Percentiles rank a stretch among this genome's conserved stretches.
These are phyloP conservation scores for Aureobasidium sp. DNA, from an alignment of 2,329 filamentous ascomycete genomes.

Conservation along the genomic window DNA sequence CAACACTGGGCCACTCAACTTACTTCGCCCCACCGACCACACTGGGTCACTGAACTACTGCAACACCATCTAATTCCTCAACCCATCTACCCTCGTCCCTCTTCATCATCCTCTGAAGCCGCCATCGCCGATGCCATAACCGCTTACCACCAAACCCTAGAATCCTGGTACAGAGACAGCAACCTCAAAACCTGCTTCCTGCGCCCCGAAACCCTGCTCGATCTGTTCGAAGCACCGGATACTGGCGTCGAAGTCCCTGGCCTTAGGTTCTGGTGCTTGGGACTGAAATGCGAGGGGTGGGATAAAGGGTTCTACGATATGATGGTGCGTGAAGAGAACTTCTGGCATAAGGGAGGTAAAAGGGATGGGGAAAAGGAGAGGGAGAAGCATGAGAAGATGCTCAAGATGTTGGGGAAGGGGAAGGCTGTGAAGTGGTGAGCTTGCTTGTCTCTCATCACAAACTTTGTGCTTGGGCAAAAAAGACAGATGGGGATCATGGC, in stretches of 20 bases:
- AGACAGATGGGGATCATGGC: too few species aligned
- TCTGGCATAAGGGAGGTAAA: background rate
- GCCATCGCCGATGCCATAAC: background rate
- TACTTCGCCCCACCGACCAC: conserved; percentile 28
- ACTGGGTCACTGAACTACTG: conserved; percentile 37
- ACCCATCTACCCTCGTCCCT: conserved; percentile 35
- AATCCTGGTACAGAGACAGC: conserved; percentile 36
- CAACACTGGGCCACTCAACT: conserved; percentile 36
- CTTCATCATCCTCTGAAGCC: background rate
- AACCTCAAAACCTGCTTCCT: conserved; percentile 31
- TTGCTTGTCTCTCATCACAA: background rate
- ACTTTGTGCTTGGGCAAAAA: too few species aligned
- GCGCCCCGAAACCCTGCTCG: conserved; percentile 32
- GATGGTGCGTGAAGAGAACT: conserved; percentile 24
- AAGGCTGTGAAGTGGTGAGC: background rate
- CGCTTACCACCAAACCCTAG: conserved; percentile 29
- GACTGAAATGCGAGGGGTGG: conserved; percentile 39
- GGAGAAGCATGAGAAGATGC: background rate
- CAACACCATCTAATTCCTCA: conserved; percentile 37
- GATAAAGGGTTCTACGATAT: conserved; percentile 36
- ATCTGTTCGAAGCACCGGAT: conserved; percentile 36
- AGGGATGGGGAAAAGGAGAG: background rate
- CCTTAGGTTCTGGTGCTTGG: conserved; percentile 43
- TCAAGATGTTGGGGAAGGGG: background rate
- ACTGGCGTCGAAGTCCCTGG: conserved; percentile 32